Conservation (phyloP, 352 stramenopile genomes). For the Globisporangium heterothallicum region DNA sequence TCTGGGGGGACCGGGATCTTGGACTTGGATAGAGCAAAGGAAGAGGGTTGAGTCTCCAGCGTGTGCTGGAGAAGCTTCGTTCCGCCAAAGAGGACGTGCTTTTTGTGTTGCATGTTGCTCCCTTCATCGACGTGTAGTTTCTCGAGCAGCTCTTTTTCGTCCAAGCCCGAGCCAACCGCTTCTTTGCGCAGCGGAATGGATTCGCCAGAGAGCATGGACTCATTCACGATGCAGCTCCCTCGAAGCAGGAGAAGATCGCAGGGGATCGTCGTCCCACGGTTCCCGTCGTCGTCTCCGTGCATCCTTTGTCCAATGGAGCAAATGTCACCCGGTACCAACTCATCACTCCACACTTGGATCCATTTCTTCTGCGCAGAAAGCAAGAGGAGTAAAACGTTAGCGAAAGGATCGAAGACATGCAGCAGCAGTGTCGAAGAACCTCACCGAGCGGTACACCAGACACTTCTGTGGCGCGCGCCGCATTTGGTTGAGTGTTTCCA, state of each 20-base stretch:
- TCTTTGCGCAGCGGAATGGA: slow-evolving; percentile 93
- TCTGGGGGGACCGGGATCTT: slow-evolving; percentile 53
- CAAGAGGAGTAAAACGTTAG: not conserved
- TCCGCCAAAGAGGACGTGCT: slow-evolving; percentile 78
- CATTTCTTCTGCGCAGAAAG: slow-evolving; percentile 34
- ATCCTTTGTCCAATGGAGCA: slow-evolving; percentile 63
- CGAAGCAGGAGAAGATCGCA: slow-evolving; percentile 90
- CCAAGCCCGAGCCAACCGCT: slow-evolving; percentile 17
- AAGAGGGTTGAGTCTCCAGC: slow-evolving; percentile 5
- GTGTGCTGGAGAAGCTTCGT: slow-evolving; percentile 46
- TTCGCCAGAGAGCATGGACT: slow-evolving; percentile 96
- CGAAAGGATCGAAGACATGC: not conserved
- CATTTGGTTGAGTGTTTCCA: slow-evolving; percentile 88
- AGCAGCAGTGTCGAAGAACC: not conserved
- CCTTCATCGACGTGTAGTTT: slow-evolving; percentile 23
- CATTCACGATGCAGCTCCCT: slow-evolving; percentile 92
- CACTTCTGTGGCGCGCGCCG: slow-evolving; percentile 52
- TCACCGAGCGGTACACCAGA: slow-evolving; percentile 65
- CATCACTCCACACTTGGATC: slow-evolving; percentile 47
- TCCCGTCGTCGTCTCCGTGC: slow-evolving; percentile 9
- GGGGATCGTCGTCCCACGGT: slow-evolving; percentile 39
- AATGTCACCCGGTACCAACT: slow-evolving; percentile 83
- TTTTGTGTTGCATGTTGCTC: slow-evolving; percentile 30
- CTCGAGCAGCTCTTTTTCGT: slow-evolving; percentile 14
- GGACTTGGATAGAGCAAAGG: not conserved